Evolutionary conservation across 345 rosid genomes (phyloP).

Genomic region (Corchorus capsularis): DNA sequence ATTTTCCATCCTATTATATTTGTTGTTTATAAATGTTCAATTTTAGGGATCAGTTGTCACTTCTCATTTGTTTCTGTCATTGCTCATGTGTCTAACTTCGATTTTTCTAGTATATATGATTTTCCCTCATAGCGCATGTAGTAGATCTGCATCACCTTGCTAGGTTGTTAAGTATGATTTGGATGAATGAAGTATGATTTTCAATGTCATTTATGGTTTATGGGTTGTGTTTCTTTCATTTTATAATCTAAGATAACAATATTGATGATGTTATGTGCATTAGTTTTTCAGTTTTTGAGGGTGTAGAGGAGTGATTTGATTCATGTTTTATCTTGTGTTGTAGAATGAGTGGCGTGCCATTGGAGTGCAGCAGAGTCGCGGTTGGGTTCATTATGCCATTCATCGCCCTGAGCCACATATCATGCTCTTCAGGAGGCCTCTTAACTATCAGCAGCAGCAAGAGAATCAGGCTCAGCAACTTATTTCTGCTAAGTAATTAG

Average conservation of each 20-base stretch:
- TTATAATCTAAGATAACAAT: not conserved
- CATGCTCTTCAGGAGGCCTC: slow-evolving; percentile 92
- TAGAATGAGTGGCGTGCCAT: slow-evolving; percentile 94
- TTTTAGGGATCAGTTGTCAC: too few species aligned
- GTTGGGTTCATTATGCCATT: slow-evolving; percentile 95
- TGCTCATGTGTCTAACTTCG: not conserved
- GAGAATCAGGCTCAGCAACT: slow-evolving; percentile 65
- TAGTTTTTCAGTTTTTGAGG: not conserved
- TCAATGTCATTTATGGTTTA: not conserved
- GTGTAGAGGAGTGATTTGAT: not conserved
- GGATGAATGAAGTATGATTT: not conserved
- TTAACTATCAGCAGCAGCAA: slow-evolving; percentile 91
- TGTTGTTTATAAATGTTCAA: not conserved
- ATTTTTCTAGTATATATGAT: not conserved
- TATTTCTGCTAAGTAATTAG: slow-evolving; percentile 51
- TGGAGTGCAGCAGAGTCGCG: slow-evolving; percentile 97
- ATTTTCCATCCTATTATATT: too few species aligned
- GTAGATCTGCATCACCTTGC: not conserved
- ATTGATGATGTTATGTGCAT: not conserved
- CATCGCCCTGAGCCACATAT: slow-evolving; percentile 99
- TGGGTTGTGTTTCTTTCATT: not conserved
- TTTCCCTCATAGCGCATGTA: not conserved
- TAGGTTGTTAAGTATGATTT: not conserved
- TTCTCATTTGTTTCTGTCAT: not conserved
- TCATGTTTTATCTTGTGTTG: slow-evolving; percentile 1